Evolutionary conservation across 164 flowering plant species (phyloP), one percentile per base, ranked within the genome.

Genomic region (Vitis rotundifolia): DNA sequence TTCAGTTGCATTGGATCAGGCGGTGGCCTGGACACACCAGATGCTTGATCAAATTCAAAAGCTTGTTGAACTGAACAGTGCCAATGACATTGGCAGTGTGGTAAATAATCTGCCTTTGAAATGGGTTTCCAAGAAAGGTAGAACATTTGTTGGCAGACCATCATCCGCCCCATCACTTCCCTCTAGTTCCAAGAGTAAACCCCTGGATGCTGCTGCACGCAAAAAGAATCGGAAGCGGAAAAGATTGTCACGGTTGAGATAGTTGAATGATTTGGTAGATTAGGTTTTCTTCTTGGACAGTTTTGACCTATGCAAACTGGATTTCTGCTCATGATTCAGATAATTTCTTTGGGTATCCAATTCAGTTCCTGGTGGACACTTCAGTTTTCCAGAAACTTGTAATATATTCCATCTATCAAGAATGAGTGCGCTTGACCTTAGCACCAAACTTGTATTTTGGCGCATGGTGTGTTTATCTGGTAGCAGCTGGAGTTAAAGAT

Each of bases 1-100:
- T 80, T 89, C 99, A 53, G 60, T 91, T 59, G 79, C 78, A 18
- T 78, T 93, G 61, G 99, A 95, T 79, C 81, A 77, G 74, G 82
- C 97, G 9, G 75, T 86, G 71, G 98, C 97, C 8, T 90, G 90
- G 95, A 76, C 89, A 11, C 70, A 77, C 48, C 90, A 82, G 73
- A 87, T 95, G 81, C 87, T 84, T 64, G 92, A 88, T 71, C 92
- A 88, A 68, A 82, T 91, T 47, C 85, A 83, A 69, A 87, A 85
- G 64, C 83, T 91, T 9, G 97, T 89, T 55, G 97, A 93, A 64
- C 69, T 95, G 59, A 81, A 82, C 60, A 71, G 65, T 68, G 73
- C 90, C 2, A 73, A 80, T 53, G 84, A 87, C 68, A 87, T 95
- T 67, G 78, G 92, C 49, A 65, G 59, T 63, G 78, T 93, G 28